phyloP scores from a whole-genome alignment of 208 protist species.

The Zelonia costaricensis region DNA sequence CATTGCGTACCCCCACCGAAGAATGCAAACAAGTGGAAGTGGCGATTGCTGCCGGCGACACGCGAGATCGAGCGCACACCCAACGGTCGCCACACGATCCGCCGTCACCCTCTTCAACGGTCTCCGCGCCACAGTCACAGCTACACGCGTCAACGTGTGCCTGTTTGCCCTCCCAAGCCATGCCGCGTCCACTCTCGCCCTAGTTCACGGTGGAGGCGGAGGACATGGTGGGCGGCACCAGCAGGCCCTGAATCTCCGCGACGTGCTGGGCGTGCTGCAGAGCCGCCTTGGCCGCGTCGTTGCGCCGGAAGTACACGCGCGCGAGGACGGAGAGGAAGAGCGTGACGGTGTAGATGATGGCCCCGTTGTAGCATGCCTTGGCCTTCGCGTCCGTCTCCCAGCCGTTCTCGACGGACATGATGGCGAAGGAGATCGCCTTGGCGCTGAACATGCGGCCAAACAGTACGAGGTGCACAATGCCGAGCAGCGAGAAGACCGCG shows the following conservation, averaged over 20 bases:
- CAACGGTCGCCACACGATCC: too few species aligned
- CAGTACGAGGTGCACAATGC: conserved; percentile 79
- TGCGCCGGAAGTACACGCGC: conserved; percentile 71
- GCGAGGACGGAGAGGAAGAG: conserved; percentile 76
- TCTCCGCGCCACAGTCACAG: too few species aligned
- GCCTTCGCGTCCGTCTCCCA: conserved; percentile 83
- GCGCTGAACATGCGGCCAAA: conserved; percentile 84
- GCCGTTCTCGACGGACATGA: conserved; percentile 59
- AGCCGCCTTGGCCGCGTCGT: conserved; percentile 50
- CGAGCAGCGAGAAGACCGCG: conserved; percentile 82
- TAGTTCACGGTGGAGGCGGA: conserved; percentile 5
- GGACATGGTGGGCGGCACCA: conserved; percentile 20
- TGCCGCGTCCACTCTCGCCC: not conserved
- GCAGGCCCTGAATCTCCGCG: conserved; percentile 43
- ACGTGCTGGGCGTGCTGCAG: conserved; percentile 41
- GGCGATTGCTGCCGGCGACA: too few species aligned
- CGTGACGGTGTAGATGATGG: conserved; percentile 81
- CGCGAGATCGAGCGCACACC: too few species aligned
- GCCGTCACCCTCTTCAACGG: too few species aligned
- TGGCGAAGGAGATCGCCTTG: conserved; percentile 74
- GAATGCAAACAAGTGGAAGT: too few species aligned
- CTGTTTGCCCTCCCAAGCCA: too few species aligned
- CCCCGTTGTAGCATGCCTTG: conserved; percentile 84
- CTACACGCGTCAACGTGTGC: too few species aligned
- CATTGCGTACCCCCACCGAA: too few species aligned